A percentile compares a stretch with the other conserved stretches of the same genome.
Conservation (phyloP, 176 grass and related monocot genomes). For the Typha latifolia region DNA sequence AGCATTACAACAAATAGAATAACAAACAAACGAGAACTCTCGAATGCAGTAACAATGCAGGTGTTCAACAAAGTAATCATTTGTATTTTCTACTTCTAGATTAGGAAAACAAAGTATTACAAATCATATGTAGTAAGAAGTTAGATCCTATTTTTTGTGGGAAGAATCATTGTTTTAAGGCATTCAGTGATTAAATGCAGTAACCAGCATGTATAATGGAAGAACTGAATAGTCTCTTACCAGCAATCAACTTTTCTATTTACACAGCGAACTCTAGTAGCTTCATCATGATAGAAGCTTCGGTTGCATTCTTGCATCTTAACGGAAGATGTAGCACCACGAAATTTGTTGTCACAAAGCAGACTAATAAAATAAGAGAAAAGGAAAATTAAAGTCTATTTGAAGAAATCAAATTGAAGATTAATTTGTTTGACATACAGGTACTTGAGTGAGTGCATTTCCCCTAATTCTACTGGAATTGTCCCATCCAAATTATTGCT, state of each 20-base stretch:
- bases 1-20: no score
- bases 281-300: slow-evolving; percentile 15
- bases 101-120: no score
- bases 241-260: slow-evolving; percentile 55
- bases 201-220: background rate
- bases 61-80: no score
- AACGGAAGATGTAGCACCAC: slow-evolving; percentile 15
- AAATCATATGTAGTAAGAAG: no score
- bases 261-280: slow-evolving; percentile 15
- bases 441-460: slow-evolving; percentile 65
- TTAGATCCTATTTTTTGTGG: no score
- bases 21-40: no score
- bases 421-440: slow-evolving; percentile 28
- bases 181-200: background rate
- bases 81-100: no score
- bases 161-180: no score
- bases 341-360: slow-evolving; percentile 43
- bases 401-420: slow-evolving; percentile 1
- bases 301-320: slow-evolving; percentile 8
- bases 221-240: slow-evolving; percentile 25
- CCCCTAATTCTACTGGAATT: slow-evolving; percentile 53
- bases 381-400: slow-evolving; percentile 13
- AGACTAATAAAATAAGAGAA: slow-evolving; percentile 26
- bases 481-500: slow-evolving; percentile 62
- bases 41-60: background rate